Base-by-base conservation (phyloP, 495 filamentous ascomycete genomes). In the Tuber brumale region DNA sequence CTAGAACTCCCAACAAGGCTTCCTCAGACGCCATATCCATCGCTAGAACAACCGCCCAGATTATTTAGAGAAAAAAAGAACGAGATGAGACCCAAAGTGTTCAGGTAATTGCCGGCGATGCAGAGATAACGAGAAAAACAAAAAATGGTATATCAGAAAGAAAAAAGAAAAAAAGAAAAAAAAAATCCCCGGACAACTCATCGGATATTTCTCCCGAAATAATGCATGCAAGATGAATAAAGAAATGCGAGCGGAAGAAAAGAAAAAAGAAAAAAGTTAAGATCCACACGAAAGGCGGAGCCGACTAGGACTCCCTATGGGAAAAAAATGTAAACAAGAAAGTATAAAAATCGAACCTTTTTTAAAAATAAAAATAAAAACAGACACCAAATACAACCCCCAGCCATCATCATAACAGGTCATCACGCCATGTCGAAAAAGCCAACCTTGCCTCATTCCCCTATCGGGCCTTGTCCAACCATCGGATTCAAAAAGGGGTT, bases 401-500 rank as follows among this genome's bases (percentile, higher is more conserved):
- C 72, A 75, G 69, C 61, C 73, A 70, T 80, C 73, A 70, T 80
- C 73, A 79, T 79, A 51, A 74, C 37, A 78, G 76, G 66, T 78
- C 78, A 76, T 80, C 78, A 76, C 35, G n/a, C 75, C 76, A 72
- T 79, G 3, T 16, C 57, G 57, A 66, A 66, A 72, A 70, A 61
- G 45, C 5, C 41, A 12, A 69, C 42, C 19, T 19, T 71, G n/a
- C 42, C 19, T 39, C 31, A 79, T 72, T 80, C 78, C 1, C 45
- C 69, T 70, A 70, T 72, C 39, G 57, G 79, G 37, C 78, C 77
- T 43, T 79, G 72, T 9, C 81, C 83, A 71, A 83, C 82, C 72
- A 92, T 88, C 72, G 92, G 90, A 45, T 89, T 88, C 83, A 97
- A 85, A 85, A 97, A 97, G 70, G 91, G 90, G 82, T 91, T 92